Percentiles rank a stretch among this genome's conserved stretches.
These are phyloP conservation scores for Cochlearia excelsa DNA, from an alignment of 345 rosid genomes.

Conservation along the genomic window DNA sequence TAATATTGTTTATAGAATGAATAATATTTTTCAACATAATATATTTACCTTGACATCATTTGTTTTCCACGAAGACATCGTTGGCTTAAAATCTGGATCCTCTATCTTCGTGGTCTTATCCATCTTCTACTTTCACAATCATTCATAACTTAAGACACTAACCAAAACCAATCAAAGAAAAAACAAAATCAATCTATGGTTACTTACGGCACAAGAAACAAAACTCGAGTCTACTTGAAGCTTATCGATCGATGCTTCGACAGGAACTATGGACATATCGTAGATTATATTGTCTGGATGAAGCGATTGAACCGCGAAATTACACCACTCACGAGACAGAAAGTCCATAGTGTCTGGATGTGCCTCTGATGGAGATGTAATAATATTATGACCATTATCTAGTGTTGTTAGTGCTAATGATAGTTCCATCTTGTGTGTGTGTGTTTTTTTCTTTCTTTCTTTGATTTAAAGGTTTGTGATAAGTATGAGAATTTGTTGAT, in stretches of 20 bases:
- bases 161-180: conserved; percentile 3
- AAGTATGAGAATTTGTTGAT: conserved; percentile 24
- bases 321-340: conserved; percentile 83
- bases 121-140: conserved; percentile 42
- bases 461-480: conserved; percentile 15
- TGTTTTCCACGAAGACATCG: conserved; percentile 82
- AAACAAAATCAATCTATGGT: background rate
- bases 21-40: background rate
- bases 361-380: conserved; percentile 69
- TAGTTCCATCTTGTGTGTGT: conserved; percentile 15
- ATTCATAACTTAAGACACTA: conserved; percentile 5
- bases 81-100: conserved; percentile 58
- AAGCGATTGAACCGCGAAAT: conserved; percentile 78
- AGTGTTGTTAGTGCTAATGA: conserved; percentile 19
- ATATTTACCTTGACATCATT: conserved; percentile 73
- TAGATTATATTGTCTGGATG: conserved; percentile 46
- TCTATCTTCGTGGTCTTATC: conserved; percentile 58
- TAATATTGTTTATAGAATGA: background rate
- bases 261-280: conserved; percentile 47
- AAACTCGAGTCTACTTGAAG: conserved; percentile 40
- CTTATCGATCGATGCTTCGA: conserved; percentile 44
- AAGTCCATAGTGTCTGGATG: conserved; percentile 90
- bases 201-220: conserved; percentile 55
- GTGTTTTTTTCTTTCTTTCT: background rate
- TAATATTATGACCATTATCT: conserved; percentile 19